These are phyloP conservation scores for Echeveria elegans DNA, from an alignment of 164 flowering plant species.

Conservation along the genomic window DNA sequence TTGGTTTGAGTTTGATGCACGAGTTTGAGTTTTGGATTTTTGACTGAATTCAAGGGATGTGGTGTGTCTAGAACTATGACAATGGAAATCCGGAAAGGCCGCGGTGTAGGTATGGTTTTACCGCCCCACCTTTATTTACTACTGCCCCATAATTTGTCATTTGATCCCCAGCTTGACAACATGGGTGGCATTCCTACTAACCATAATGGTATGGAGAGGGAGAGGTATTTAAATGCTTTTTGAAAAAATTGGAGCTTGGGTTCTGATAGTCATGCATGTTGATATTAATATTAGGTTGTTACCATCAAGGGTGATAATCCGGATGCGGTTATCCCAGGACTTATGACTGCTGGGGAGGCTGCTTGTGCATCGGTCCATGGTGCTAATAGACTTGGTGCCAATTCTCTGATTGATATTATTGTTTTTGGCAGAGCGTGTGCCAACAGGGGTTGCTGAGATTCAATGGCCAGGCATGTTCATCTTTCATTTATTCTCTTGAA, in stretches of 20 bases:
- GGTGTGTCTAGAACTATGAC: slow-evolving; percentile 99
- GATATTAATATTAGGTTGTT: slow-evolving; percentile 45
- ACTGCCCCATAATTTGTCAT: neutral
- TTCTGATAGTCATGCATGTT: neutral
- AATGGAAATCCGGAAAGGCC: slow-evolving; percentile 97
- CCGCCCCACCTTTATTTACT: neutral
- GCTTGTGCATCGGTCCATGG: slow-evolving; percentile 99
- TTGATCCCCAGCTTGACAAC: slow-evolving; percentile 31
- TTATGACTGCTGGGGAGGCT: slow-evolving; percentile 99
- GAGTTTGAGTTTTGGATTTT: neutral
- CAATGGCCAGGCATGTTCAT: slow-evolving; percentile 56
- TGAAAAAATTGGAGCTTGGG: neutral
- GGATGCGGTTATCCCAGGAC: slow-evolving; percentile 85
- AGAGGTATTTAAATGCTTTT: slow-evolving; percentile 43
- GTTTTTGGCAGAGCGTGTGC: slow-evolving; percentile 99
- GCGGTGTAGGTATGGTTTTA: slow-evolving; percentile 83
- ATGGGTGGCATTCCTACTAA: slow-evolving; percentile 99
- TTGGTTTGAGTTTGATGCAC: neutral
- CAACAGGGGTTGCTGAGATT: slow-evolving; percentile 87
- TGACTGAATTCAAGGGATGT: slow-evolving; percentile 66
- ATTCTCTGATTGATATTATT: slow-evolving; percentile 98
- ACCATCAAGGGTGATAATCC: slow-evolving; percentile 74
- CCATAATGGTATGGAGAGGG: slow-evolving; percentile 90
- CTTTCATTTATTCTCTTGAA: neutral
- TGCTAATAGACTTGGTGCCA: slow-evolving; percentile 97